Evolutionary conservation across 768 basidiomycete genomes (phyloP).

Genomic region (Dioszegia aurantiaca): DNA sequence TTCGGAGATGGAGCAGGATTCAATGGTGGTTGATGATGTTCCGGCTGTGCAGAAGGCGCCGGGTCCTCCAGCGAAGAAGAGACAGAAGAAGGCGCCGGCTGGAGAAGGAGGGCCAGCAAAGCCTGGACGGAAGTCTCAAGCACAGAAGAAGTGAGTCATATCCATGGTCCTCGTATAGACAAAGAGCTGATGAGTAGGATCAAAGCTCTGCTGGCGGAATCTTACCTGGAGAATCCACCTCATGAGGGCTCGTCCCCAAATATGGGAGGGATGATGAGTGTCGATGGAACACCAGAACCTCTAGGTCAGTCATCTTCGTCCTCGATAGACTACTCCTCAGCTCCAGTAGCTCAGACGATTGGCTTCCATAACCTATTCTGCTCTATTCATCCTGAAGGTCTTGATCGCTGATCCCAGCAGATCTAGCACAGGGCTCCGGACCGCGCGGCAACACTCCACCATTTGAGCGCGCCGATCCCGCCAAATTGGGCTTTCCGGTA

Average conservation of each 20-base stretch:
- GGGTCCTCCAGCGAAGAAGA: slow-evolving; percentile 22
- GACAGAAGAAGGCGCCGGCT: slow-evolving; percentile 25
- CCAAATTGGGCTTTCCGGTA: slow-evolving; percentile 33
- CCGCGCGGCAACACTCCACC: slow-evolving; percentile 2
- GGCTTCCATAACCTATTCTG: too few relatives aligned
- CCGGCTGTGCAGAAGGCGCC: slow-evolving; percentile 3
- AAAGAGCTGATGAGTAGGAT: neutral
- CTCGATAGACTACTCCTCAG: too few relatives aligned
- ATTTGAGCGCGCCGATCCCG: slow-evolving; percentile 36
- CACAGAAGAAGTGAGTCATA: slow-evolving; percentile 40
- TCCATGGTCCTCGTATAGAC: too few relatives aligned
- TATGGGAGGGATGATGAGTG: slow-evolving; percentile 13
- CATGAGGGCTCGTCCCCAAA: slow-evolving; percentile 1
- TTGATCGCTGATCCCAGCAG: too few relatives aligned
- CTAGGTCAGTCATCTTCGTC: slow-evolving; percentile 27
- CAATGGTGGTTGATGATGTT: too few relatives aligned
- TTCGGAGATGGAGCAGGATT: too few relatives aligned
- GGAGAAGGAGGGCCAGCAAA: slow-evolving; percentile 32
- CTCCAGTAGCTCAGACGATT: too few relatives aligned
- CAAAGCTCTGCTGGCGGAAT: neutral
- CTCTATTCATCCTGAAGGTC: too few relatives aligned
- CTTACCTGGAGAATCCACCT: neutral
- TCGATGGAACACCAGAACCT: slow-evolving; percentile 32
- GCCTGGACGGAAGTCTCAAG: slow-evolving; percentile 26
- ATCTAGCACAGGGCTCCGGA: neutral